phyloP scores from a whole-genome alignment of 140 eudicot species.

The Cichorium intybus region DNA sequence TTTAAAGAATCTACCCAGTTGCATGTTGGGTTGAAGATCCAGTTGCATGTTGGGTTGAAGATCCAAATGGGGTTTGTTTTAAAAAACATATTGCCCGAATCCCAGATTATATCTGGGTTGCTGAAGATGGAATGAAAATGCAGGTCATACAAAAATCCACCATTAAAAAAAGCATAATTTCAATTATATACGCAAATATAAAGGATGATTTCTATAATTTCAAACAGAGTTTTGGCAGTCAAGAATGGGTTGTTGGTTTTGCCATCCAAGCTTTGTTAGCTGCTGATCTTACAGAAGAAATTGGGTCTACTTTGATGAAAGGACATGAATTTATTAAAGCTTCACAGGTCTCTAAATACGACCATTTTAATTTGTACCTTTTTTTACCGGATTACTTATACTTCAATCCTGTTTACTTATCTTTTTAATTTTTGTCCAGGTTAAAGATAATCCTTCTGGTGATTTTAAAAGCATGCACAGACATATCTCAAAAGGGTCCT shows the following conservation, averaged over 20 bases:
- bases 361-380: background rate
- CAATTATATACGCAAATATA: conserved; percentile 4
- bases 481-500: conserved; percentile 75
- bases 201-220: background rate
- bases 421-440: conserved; percentile 34
- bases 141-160: conserved; percentile 45
- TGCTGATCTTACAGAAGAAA: conserved; percentile 47
- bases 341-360: conserved; percentile 66
- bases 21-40: too few relatives aligned
- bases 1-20: too few relatives aligned
- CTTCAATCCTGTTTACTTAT: background rate
- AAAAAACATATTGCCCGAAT: conserved; percentile 73
- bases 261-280: conserved; percentile 73
- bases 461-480: conserved; percentile 74
- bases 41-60: conserved; percentile 89
- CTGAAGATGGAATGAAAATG: too few relatives aligned
- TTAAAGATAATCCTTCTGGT: conserved; percentile 73
- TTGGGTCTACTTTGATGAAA: conserved; percentile 51
- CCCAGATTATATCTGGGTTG: conserved; percentile 80
- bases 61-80: conserved; percentile 71
- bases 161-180: background rate
- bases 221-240: conserved; percentile 77
- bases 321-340: conserved; percentile 72
- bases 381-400: background rate
- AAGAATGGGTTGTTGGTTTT: conserved; percentile 71